Base-by-base conservation (phyloP, 2,329 filamentous ascomycete species). In the Graphiopsis chlorocephala region DNA sequence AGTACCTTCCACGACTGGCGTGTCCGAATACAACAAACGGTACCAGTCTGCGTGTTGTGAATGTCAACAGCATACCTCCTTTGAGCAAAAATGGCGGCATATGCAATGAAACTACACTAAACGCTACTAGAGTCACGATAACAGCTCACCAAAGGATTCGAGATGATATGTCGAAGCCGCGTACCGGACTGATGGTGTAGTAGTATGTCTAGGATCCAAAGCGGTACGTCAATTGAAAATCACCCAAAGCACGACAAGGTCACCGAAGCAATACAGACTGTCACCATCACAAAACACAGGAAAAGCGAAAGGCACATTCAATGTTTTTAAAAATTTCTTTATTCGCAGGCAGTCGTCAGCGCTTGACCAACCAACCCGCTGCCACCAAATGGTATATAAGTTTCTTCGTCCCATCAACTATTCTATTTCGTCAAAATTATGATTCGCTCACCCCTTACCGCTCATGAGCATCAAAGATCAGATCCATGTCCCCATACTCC, bases 331-430 rank as follows among this genome's bases (percentile, higher is more conserved):
- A 55, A 52, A 31, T 52, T 62, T 50, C 29, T 42, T 55, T 45
- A 17, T 62, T 28, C 52, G 28, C 55, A 55, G 48, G 48, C 33
- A 55, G 60, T n/a, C 60, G 33, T 62, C 60, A 62, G 48, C 60
- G 48, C 60, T 62, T 62, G 60, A 62, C 59, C 29, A 29, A 25
- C 55, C 55, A 58, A 12, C 55, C 55, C 35, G 23, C 55, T 28
- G 33, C 48, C 31, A 23, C 47, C n/a, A 29, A 50, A 29, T 62
- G 48, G 60, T 62, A 62, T 62, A 55, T 62, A 55, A 31, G n/a
- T n/a, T n/a, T 20, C 26, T 48, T 59, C 38, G 12, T 20, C n/a
- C 38, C 38, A 45, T 23, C 38, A 45, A 26, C 26, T 38, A 25
- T 31, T 25, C 57, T 14, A 47, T 23, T 28, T 59, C 38, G n/a